Evolutionary conservation across 805 yeast species (phyloP), one percentile per base, ranked within the genome.

Genomic region (Naumovozyma baii): DNA sequence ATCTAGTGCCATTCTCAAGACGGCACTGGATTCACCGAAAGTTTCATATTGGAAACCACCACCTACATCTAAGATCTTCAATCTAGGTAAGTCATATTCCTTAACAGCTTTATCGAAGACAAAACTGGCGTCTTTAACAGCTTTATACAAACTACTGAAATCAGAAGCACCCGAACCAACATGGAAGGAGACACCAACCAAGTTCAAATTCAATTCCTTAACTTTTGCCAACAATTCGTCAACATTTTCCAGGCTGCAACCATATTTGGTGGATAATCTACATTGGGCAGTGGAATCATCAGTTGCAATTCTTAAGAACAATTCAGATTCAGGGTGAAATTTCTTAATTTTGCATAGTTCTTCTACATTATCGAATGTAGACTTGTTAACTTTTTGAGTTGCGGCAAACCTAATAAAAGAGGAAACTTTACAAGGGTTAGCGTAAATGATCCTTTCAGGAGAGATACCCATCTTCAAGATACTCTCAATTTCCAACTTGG

Each of bases 161-260:
- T 85, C 92, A 38, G 73, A 73, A 12, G 95, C 90, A 26, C 96
- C 97, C 2, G 95, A 84, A 1, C 98, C 98, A 44, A 88, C 84
- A 59, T 90, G 98, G 73, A 90, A 90, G 3, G 95, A 87, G 28
- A 88, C 88, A 38, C 98, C 98, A 13, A 65, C 75, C 29, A 90
- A 73, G 44, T 74, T 66, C 49, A 90, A 69, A 1, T 68, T 76
- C 38, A 86, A 64, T 39, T 70, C 68, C 42, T 70, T 66, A 35
- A 94, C 90, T 42, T 72, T 61, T 5, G 71, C 67, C 44, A 90
- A 68, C 54, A 90, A 66, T 14, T 63, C 52, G 31, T 68, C 54
- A 3, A 83, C 78, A 17, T 70, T 66, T 2, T 62, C 59, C 45
- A 83, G 51, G 18, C 79, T 67, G 36, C 95, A 88, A 22, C 98